Conservation (phyloP, 345 rosid genomes). For the Eucalyptus victrix region DNA sequence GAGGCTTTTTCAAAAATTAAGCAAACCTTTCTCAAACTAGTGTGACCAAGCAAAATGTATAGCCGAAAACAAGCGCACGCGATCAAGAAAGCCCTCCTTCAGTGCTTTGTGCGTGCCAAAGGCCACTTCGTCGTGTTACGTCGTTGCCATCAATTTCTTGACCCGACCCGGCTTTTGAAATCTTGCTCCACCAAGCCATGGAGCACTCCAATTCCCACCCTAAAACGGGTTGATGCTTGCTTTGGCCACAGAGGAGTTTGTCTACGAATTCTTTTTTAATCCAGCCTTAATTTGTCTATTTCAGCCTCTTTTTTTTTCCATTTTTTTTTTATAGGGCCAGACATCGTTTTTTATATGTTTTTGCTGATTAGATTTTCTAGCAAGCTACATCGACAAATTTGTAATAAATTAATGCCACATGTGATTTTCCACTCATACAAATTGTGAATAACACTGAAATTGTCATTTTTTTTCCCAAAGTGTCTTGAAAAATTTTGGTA, state of each 20-base stretch:
- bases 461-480: not conserved
- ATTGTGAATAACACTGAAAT: not conserved
- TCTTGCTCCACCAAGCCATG: not conserved
- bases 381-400: not conserved
- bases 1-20: not conserved
- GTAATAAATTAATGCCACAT: rapidly evolving
- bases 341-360: not conserved
- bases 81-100: not conserved
- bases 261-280: not conserved
- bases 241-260: not conserved
- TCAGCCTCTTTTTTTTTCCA: not conserved
- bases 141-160: not conserved
- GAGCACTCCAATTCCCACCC: not conserved
- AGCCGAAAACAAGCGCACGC: not conserved
- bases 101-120: not conserved
- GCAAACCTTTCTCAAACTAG: not conserved
- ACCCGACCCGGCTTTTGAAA: not conserved
- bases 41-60: not conserved
- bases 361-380: not conserved
- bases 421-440: not conserved
- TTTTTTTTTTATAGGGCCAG: too few species aligned
- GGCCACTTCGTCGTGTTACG: not conserved
- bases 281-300: not conserved
- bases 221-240: not conserved
- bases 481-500: not conserved